Evolutionary conservation across 257 asterid genomes (phyloP).

Genomic region (Nicotiana noctiflora): DNA sequence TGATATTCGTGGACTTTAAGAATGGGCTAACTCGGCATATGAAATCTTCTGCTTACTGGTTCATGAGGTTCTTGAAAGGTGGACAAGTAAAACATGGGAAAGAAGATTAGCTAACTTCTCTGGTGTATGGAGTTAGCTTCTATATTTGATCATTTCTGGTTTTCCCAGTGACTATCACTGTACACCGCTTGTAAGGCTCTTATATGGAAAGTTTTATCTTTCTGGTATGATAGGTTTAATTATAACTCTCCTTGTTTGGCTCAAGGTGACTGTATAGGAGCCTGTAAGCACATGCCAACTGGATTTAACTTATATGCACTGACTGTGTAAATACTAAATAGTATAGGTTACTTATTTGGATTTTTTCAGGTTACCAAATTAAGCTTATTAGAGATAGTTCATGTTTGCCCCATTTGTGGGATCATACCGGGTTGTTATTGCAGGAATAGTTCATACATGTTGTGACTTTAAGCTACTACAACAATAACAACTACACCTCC

Average conservation of each 20-base stretch:
- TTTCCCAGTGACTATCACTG: background rate
- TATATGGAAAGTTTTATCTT: background rate
- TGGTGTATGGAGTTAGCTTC: background rate
- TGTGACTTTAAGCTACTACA: too few relatives aligned
- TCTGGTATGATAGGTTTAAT: background rate
- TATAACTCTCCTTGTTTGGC: background rate
- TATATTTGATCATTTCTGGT: background rate
- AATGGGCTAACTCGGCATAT: constrained; percentile 31
- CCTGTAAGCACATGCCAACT: background rate
- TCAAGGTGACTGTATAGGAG: background rate
- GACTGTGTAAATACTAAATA: background rate
- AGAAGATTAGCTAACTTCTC: constrained; percentile 17
- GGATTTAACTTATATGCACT: background rate
- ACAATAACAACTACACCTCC: too few relatives aligned
- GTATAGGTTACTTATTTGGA: background rate
- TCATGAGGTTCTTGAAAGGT: constrained; percentile 31
- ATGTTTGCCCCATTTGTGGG: too few relatives aligned
- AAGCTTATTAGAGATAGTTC: too few relatives aligned
- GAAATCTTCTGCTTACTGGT: constrained; percentile 55
- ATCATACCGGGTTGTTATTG: too few relatives aligned
- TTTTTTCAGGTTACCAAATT: too few relatives aligned
- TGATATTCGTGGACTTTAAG: constrained; percentile 37
- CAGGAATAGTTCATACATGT: too few relatives aligned
- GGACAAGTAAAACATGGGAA: constrained; percentile 22
- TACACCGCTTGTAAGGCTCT: background rate